A percentile compares a stretch with the other conserved stretches of the same genome.
phyloP scores from a whole-genome alignment of 78 protist genomes.

The Dictyostelium firmibasis region DNA sequence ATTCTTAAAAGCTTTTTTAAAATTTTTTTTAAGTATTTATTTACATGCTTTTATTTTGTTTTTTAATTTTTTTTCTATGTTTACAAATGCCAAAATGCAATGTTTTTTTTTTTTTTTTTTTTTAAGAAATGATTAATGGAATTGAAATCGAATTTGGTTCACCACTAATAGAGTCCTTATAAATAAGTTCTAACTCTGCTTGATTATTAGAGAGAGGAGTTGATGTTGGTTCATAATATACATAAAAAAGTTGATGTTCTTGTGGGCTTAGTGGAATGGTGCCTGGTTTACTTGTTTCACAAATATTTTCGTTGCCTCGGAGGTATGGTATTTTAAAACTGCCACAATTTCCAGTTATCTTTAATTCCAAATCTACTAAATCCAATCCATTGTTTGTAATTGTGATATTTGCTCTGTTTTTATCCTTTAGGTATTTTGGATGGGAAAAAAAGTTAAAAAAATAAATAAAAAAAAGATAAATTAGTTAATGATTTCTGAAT shows the following conservation, averaged over 20 bases:
- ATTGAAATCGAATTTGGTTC: background rate
- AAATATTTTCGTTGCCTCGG: background rate
- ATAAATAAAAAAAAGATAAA: background rate
- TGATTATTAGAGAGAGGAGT: background rate
- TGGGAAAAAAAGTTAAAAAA: background rate
- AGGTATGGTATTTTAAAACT: background rate
- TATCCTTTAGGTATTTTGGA: background rate
- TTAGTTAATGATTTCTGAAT: background rate
- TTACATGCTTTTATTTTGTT: too few species aligned
- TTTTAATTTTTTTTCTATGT: too few species aligned
- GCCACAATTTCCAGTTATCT: background rate
- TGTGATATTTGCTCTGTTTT: background rate
- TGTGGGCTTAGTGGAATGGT: background rate
- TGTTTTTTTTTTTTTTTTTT: background rate
- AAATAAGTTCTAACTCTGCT: background rate
- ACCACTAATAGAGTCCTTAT: background rate
- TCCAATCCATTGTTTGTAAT: background rate
- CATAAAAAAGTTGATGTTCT: background rate
- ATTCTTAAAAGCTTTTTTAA: too few species aligned
- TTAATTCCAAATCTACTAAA: background rate
- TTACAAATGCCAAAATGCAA: too few species aligned
- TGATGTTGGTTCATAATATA: background rate
- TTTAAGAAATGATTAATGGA: background rate
- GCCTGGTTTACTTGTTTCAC: background rate
- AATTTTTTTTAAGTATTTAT: too few species aligned